A percentile compares a stretch with the other conserved stretches of the same genome.
These are phyloP conservation scores for Colletotrichum cordylinicola DNA, from an alignment of 2,329 filamentous ascomycete species.

Conservation along the genomic window DNA sequence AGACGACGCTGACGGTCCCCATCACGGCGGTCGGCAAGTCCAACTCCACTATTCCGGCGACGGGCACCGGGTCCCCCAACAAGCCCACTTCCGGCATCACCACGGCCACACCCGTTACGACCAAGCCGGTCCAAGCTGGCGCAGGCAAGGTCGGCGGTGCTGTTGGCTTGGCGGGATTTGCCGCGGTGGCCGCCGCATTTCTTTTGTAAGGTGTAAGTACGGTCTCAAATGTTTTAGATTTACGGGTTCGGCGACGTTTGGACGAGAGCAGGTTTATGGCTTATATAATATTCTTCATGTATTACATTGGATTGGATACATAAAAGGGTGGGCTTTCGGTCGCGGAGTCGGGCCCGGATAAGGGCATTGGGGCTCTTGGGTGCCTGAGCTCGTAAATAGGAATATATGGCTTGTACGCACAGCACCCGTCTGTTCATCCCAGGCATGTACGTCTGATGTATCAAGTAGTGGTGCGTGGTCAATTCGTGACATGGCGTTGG, in stretches of 20 bases:
- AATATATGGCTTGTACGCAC: neutral
- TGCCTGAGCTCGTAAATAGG: neutral
- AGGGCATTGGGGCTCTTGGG: neutral
- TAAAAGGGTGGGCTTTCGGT: neutral
- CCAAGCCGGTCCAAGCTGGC: constrained; percentile 17
- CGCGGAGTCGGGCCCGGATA: neutral
- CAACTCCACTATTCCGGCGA: constrained; percentile 8
- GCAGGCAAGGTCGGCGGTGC: constrained; percentile 13
- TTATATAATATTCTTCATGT: neutral
- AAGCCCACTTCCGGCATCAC: neutral
- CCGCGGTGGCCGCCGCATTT: constrained; percentile 25
- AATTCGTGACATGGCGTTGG: neutral
- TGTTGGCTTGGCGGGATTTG: constrained; percentile 9
- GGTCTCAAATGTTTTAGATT: neutral
- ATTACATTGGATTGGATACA: neutral
- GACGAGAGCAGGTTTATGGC: neutral
- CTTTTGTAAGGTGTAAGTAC: neutral
- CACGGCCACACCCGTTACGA: constrained; percentile 1
- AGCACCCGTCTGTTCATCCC: neutral
- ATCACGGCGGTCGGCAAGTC: neutral
- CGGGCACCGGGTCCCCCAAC: neutral
- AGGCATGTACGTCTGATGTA: neutral
- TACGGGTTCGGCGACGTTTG: neutral
- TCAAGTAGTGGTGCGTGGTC: neutral
- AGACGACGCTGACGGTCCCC: constrained; percentile 10